Base-by-base conservation (phyloP, 2,329 filamentous ascomycete species). In the Ascochyta pisi region DNA sequence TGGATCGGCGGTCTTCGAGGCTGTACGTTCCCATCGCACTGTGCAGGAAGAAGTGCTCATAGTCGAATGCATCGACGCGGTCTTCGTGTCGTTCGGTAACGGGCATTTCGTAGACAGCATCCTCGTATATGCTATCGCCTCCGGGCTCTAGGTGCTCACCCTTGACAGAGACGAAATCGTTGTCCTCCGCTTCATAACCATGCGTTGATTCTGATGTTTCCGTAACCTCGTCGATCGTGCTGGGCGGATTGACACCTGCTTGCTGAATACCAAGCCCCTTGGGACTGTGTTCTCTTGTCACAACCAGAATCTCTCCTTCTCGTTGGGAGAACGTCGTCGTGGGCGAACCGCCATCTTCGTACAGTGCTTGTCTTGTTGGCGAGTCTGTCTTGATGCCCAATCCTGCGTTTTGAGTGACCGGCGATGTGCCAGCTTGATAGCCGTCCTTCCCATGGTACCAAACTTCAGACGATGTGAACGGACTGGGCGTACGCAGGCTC, bases 11-110 rank as follows among this genome's bases (percentile, higher is more conserved):
- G n/a, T 79, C 77, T 57, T 80, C 79, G 54, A 82, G 79, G 63
- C 84, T 87, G 69, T 92, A 88, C 2, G 84, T 92, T 6, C 92
- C 92, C 84, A 97, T 88, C 10, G 92, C 92, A 64, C 91, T 96
- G 74, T 97, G 92, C 13, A 97, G 82, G 74, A 96, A 96, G 77
- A 97, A 97, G 71, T 96, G 89, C 74, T 96, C 91, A 61, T 98
- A 98, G 73, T 98, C 94, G 69, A 98, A 98, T 1, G 93, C 93
- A 74, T 98, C 94, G 63, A 93, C 88, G 19, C 94, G 89, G 73
- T 97, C 92, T 77, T 98, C 94, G 68, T 98, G 94, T 0, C 92
- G 91, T 50, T 71, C 75, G 6, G 70, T 67, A 24, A 65, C 62
- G 3, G 72, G 65, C 66, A 71, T 71, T 46, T 77, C 65, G 59